Conservation (phyloP, 176 grass and related monocot genomes). For the Avena atlantica region DNA sequence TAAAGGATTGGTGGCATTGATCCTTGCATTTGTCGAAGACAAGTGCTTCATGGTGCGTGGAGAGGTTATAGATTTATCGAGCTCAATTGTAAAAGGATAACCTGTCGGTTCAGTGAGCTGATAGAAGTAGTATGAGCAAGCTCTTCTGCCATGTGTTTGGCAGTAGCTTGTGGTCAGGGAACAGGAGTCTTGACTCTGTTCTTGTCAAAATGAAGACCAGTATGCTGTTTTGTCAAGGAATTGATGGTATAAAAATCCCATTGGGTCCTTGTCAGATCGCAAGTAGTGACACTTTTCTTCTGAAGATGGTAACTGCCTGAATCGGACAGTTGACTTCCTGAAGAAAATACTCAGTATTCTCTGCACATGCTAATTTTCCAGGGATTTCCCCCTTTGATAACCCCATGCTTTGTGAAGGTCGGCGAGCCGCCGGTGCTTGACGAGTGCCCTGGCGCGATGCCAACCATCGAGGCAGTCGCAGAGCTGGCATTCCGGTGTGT, state of each 20-base stretch:
- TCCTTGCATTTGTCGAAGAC: slow-evolving; percentile 36
- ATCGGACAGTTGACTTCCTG: not conserved
- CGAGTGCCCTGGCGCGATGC: slow-evolving; percentile 53
- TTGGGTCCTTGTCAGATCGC: slow-evolving; percentile 6
- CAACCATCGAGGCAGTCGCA: slow-evolving; percentile 63
- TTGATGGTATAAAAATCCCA: not conserved
- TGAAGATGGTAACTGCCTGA: not conserved
- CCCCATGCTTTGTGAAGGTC: slow-evolving; percentile 39
- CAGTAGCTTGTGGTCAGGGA: not conserved
- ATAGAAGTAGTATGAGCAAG: slow-evolving; percentile 8
- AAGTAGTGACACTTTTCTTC: not conserved
- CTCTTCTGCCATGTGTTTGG: not conserved
- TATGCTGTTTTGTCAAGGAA: not conserved
- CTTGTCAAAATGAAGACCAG: not conserved
- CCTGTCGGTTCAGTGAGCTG: not conserved
- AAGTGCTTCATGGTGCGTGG: not conserved
- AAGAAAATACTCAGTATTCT: not conserved
- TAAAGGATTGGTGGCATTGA: not conserved
- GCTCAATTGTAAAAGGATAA: not conserved
- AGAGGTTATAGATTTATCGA: not conserved
- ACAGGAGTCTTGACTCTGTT: not conserved
- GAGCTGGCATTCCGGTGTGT: slow-evolving; percentile 91
- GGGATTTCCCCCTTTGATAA: too few relatives aligned
- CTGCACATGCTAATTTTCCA: too few relatives aligned
- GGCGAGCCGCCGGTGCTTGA: slow-evolving; percentile 64